phyloP scores from a whole-genome alignment of 805 yeast species.

The Torulaspora franciscae region DNA sequence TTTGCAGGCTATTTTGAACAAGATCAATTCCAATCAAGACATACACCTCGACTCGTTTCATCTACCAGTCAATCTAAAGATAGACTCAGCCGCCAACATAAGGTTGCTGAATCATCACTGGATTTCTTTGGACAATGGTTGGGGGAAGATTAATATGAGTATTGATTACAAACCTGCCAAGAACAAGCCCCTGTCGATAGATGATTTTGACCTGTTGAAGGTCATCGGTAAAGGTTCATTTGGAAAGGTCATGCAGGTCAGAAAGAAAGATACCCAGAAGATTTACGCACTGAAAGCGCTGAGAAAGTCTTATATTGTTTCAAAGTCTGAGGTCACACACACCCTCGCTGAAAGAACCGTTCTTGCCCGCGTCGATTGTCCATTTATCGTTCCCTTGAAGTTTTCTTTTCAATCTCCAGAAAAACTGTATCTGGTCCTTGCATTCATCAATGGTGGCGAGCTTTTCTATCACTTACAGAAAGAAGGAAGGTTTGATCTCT shows the following conservation, averaged over 20 bases:
- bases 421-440: conserved; percentile 81
- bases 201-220: conserved; percentile 86
- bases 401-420: conserved; percentile 97
- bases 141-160: conserved; percentile 55
- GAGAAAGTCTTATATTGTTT: conserved; percentile 89
- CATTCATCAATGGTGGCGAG: conserved; percentile 96
- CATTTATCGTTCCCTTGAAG: conserved; percentile 93
- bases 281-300: conserved; percentile 92
- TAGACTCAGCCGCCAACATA: conserved; percentile 44
- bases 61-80: conserved; percentile 52
- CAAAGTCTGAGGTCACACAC: conserved; percentile 91
- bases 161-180: conserved; percentile 65
- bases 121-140: conserved; percentile 38
- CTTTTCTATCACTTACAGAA: conserved; percentile 89
- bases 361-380: conserved; percentile 84
- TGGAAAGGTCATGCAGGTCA: conserved; percentile 98
- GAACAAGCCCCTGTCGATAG: conserved; percentile 70
- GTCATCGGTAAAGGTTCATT: conserved; percentile 98
- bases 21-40: conserved; percentile 51
- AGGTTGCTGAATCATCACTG: conserved; percentile 67
- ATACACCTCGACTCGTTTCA: conserved; percentile 69
- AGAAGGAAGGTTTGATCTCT: conserved; percentile 82
- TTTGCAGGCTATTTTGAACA: conserved; percentile 30
- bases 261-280: conserved; percentile 90
- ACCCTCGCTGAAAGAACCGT: conserved; percentile 96